These are phyloP conservation scores for Phytophthora cactorum DNA, from an alignment of 352 stramenopile genomes.

Conservation along the genomic window DNA sequence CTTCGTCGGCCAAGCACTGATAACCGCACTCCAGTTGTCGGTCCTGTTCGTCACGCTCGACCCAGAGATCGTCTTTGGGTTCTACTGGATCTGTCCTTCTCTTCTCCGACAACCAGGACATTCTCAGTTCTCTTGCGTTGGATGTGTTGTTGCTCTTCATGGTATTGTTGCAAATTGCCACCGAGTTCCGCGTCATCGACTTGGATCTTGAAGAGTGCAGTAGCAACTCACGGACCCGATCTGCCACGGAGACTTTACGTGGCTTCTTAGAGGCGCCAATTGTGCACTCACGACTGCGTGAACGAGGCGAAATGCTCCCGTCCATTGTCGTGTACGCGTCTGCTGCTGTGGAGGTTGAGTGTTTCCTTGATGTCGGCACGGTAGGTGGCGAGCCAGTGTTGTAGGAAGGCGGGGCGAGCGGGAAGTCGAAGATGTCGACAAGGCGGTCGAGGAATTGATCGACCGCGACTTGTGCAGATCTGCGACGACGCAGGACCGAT, in stretches of 20 bases:
- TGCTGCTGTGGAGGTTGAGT: not conserved
- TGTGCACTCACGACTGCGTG: slow-evolving; percentile 11
- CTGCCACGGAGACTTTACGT: slow-evolving; percentile 16
- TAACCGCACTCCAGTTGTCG: slow-evolving; percentile 29
- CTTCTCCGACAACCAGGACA: slow-evolving; percentile 13
- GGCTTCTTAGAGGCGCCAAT: slow-evolving; percentile 1
- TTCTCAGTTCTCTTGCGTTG: slow-evolving; percentile 2
- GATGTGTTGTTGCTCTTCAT: slow-evolving; percentile 7
- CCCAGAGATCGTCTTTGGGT: slow-evolving; percentile 19
- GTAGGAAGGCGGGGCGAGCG: slow-evolving; percentile 22
- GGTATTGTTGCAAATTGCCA: slow-evolving; percentile 10
- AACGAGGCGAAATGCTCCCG: not conserved
- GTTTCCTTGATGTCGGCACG: slow-evolving; percentile 8
- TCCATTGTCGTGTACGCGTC: slow-evolving; percentile 30
- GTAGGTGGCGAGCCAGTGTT: not conserved
- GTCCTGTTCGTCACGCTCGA: slow-evolving; percentile 33
- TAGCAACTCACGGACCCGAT: slow-evolving; percentile 23
- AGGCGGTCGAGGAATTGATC: slow-evolving; percentile 46
- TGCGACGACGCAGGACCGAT: slow-evolving; percentile 31
- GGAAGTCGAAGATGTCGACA: slow-evolving; percentile 54
- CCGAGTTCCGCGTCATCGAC: slow-evolving; percentile 7
- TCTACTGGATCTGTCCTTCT: slow-evolving; percentile 1
- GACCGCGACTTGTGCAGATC: slow-evolving; percentile 24
- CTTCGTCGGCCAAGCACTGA: slow-evolving; percentile 19
- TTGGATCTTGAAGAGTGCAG: slow-evolving; percentile 5